Base-by-base conservation (phyloP, 1,139 yeast species). In the Hemisphaericaspora lyxosophila region DNA sequence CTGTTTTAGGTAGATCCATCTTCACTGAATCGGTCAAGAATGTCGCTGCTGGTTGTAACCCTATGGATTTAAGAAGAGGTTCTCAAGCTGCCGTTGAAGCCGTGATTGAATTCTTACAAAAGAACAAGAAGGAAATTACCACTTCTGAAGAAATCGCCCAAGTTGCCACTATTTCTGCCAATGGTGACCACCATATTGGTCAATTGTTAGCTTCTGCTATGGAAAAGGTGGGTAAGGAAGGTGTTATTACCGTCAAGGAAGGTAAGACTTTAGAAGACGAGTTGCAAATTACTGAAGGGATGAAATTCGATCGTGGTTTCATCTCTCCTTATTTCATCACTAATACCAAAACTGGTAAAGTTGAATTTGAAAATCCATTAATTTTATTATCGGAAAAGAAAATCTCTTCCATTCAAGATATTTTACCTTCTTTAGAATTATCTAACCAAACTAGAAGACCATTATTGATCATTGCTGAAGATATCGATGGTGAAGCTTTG, bases 171-270 rank as follows among this genome's bases (percentile, higher is more conserved):
- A 92, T 92, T 59, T 89, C 97, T 43, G 98, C 98, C 50, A 92
- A 92, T 66, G 98, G 98, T 54, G 98, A 92, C 64, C 60, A 76
- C 36, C 97, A 92, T 75, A 90, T 92, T 57, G 98, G 98, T 65
- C 77, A 83, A 64, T 74, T 92, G 55, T 78, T 92, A 61, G 97
- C 98, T 43, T 82, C 85, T 43, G 98, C 98, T 55, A 92, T 92
- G 98, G 98, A 90, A 73, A 92, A 92, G 71, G 98, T 92, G 46
- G 98, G 98, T 59, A 94, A 92, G 72, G 98, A 92, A 70, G 98
- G 98, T 78, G 98, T 92, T 48, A 92, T 92, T 64, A 92, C 98
- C 55, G 96, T 92, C 60, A 86, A 62, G 75, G 97, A 90, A 70
- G 97, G 97, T 59, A 89, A 88, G 77, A 90, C 97, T 53, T 77